Evolutionary conservation across 2,329 filamentous ascomycete species (phyloP), one percentile per base, ranked within the genome.

Genomic region (Hypoxylon sp.): DNA sequence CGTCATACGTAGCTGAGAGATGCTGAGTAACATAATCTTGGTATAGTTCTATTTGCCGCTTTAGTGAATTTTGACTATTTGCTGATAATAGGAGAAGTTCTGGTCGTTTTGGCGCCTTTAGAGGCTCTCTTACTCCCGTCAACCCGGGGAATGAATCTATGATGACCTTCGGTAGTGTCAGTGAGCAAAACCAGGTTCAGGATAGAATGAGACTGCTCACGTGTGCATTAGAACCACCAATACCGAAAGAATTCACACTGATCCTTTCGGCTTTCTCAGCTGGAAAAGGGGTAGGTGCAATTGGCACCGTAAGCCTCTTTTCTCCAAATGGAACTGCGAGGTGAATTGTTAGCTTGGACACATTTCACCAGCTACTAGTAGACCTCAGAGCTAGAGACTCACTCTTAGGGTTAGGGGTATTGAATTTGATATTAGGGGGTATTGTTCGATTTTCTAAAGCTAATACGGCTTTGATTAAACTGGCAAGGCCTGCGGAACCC

Each of bases 161-260:
- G 47, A 74, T 69, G 22, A 72, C 55, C 70, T 72, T 35, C 3
- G 9, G 50, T 19, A 22, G 11, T 44, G 48, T 70, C 37, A 70
- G 65, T 17, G 39, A 35, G 10, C 17, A 14, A 8, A 22, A 19
- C 9, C 11, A 8, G 14, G 42, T 53, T 46, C 35, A 31, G 51
- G 48, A 72, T 58, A 13, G 72, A 19, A 66, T 56, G 48, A 74
- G 67, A 29, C 39, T 72, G 42, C 72, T 72, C 50, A 78, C 72
- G 44, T 74, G 73, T 44, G 68, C 68, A 42, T 75, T 75, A 24
- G 70, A 69, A 14, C 74, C 80, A 14, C 80, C 80, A 50, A 76
- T 79, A 9, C 80, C 80, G 56, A 81, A 81, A 1, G 72, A 76
- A 64, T 79, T 79, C 13, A 80, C 70, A 63, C 73, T 75, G 9